Base-by-base conservation (phyloP, 352 stramenopile genomes). In the Phytopythium cucurbitacearum region DNA sequence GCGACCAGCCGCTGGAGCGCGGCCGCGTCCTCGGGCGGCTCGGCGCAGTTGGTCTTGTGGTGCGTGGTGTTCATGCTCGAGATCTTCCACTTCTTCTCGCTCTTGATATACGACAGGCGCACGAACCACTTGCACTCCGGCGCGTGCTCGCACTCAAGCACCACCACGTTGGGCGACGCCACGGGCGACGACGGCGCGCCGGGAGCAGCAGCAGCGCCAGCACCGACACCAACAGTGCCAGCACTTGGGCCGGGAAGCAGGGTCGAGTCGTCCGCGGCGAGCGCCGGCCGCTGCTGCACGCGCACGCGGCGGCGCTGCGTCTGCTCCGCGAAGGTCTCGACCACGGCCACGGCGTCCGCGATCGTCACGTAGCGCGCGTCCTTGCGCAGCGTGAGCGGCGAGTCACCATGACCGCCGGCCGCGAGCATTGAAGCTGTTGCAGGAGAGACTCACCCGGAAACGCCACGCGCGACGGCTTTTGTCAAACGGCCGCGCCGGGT, bases 101-200 rank as follows among this genome's bases (percentile, higher is more conserved):
- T 77, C 62, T 85, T 86, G 49, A 78, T 60, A 51, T 77, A 83
- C 43, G 64, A 67, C 43, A 89, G 57, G 4, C 72, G 71, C 65
- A 89, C 79, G 47, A 87, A 89, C 79, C 79, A 89, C 58, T 86
- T 89, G 70, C 79, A 89, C 48, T 64, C 56, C 7, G 79, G 79
- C 35, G 79, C 74, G 53, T 76, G 74, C 51, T 77, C 72, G 52
- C 79, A 89, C 62, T 87, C 79, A 38, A 89, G 36, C 33, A 86
- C 60, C 9, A 86, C 67, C 13, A 65, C 61, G 60, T 89, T 80
- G 16, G 48, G 48, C 34, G 59, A 65, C 21, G 21, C 21, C 37
- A 47, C 13, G 6, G 64, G 35, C 10, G 59, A 59, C 9, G 45
- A 40, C 3, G 33, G 11, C 28, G 59, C 35, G 5, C 36, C 21